Conservation (phyloP, 768 basidiomycete genomes). For the Tricholoma sp. region DNA sequence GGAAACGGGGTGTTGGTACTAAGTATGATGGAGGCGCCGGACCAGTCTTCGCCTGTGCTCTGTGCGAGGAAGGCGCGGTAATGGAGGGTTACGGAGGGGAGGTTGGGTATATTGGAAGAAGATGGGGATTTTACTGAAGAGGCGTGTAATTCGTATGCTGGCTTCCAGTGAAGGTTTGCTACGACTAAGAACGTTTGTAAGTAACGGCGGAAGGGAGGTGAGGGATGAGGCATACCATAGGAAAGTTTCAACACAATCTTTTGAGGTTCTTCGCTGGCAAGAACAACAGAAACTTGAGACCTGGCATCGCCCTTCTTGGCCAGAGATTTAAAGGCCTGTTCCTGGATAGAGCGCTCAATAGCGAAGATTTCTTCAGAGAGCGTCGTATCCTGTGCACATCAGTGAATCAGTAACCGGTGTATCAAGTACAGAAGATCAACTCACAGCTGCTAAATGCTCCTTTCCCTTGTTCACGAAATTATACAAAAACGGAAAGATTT, state of each 20-base stretch:
- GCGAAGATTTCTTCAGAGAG: slow-evolving; percentile 37
- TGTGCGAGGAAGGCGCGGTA: slow-evolving; percentile 53
- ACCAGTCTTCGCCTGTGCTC: slow-evolving; percentile 60
- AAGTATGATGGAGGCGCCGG: slow-evolving; percentile 40
- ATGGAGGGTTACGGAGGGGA: slow-evolving; percentile 38
- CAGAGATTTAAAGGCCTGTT: slow-evolving; percentile 25
- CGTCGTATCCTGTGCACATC: slow-evolving; percentile 21
- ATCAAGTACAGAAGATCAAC: background rate
- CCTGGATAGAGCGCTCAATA: slow-evolving; percentile 34
- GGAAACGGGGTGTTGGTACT: slow-evolving; percentile 38
- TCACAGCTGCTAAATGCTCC: slow-evolving; percentile 28
- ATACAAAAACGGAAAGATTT: slow-evolving; percentile 38
- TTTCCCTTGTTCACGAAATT: slow-evolving; percentile 34
- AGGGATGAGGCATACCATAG: slow-evolving; percentile 37
- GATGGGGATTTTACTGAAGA: slow-evolving; percentile 25
- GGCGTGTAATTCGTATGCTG: slow-evolving; percentile 57
- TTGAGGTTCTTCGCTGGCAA: slow-evolving; percentile 33
- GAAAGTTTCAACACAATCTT: slow-evolving; percentile 42
- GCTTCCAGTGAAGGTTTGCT: slow-evolving; percentile 42
- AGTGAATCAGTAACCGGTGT: background rate
- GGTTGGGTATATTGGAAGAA: background rate
- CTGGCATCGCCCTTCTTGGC: slow-evolving; percentile 29
- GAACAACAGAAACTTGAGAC: slow-evolving; percentile 37
- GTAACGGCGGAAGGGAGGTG: background rate
- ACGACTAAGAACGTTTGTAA: slow-evolving; percentile 38